Evolutionary conservation across 2,329 filamentous ascomycete species (phyloP), one percentile per base, ranked within the genome.

Genomic region (Xylariaceae sp.): DNA sequence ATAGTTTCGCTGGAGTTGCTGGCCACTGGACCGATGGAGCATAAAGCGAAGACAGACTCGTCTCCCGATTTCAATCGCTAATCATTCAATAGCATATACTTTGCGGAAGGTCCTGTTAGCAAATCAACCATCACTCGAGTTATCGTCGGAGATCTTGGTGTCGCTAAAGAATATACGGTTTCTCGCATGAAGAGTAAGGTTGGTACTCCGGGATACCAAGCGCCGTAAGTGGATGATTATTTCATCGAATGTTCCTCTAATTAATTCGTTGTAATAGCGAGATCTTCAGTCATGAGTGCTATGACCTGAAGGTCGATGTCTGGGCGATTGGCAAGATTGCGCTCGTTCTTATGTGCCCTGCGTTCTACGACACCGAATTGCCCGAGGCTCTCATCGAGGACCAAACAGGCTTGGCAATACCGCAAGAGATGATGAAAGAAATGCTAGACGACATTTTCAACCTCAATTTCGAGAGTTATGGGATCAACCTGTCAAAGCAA

Each of bases 61-160:
- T n/a, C n/a, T n/a, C n/a, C n/a, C n/a, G n/a, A n/a, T n/a, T n/a
- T n/a, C n/a, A n/a, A n/a, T n/a, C n/a, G 6, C 39, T 45, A 29
- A 47, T 21, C 27, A 40, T 5, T 3, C 4, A 49, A 45, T 35
- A 79, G 79, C 33, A 66, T 80, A 3, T 67, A 79, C 10, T 64
- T 77, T 44, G 70, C 69, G 0, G 68, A 67, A 12, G 73, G 72
- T 2, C 71, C 73, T 0, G 67, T 65, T 21, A 59, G 67, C 10
- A 61, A 63, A 2, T n/a, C n/a, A n/a, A n/a, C n/a, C n/a, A n/a
- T n/a, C n/a, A 70, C 72, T 40, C 66, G 75, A 7, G 62, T 79
- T 3, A 71, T 75, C 50, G 64, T 80, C 10, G 71, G 75, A 0
- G 76, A 80, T 48, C 73, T 80, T 64, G 75, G 76, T 3, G 69